phyloP scores from a whole-genome alignment of 805 yeast genomes.

The Starmerella vaccinii region DNA sequence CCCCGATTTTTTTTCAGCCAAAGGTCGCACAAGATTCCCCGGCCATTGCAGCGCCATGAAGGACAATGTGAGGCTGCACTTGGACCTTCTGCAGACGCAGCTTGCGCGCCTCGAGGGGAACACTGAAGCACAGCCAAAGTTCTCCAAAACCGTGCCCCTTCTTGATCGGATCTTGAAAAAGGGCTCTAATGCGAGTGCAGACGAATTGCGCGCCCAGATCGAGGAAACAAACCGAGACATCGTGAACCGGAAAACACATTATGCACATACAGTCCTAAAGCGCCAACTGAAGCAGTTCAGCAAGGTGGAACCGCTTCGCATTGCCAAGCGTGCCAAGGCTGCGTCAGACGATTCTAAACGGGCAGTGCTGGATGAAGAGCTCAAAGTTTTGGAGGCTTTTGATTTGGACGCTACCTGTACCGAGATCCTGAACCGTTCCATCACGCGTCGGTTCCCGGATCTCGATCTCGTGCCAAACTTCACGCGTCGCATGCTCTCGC shows the following conservation, averaged over 20 bases:
- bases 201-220: conserved; percentile 21
- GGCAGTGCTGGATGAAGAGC: conserved; percentile 15
- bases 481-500: conserved; percentile 18
- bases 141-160: conserved; percentile 28
- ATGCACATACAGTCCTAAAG: conserved; percentile 25
- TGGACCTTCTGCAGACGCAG: conserved; percentile 32
- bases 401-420: conserved; percentile 16
- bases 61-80: conserved; percentile 32
- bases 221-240: conserved; percentile 24
- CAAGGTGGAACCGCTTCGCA: conserved; percentile 29
- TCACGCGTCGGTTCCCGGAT: conserved; percentile 10
- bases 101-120: conserved; percentile 21
- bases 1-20: neutral
- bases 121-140: neutral
- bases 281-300: conserved; percentile 29
- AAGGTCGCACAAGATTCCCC: neutral
- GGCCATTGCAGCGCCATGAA: conserved; percentile 16
- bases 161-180: conserved; percentile 18
- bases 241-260: conserved; percentile 29
- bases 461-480: conserved; percentile 1
- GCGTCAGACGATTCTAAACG: conserved; percentile 6
- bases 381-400: conserved; percentile 13
- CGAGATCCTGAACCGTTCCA: conserved; percentile 15
- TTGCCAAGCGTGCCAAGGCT: conserved; percentile 26
- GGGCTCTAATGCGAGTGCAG: conserved; percentile 13